A percentile compares a stretch with the other conserved stretches of the same genome.
These are phyloP conservation scores for Oryza nivara DNA, from an alignment of 176 grass and related monocot species.

Conservation along the genomic window DNA sequence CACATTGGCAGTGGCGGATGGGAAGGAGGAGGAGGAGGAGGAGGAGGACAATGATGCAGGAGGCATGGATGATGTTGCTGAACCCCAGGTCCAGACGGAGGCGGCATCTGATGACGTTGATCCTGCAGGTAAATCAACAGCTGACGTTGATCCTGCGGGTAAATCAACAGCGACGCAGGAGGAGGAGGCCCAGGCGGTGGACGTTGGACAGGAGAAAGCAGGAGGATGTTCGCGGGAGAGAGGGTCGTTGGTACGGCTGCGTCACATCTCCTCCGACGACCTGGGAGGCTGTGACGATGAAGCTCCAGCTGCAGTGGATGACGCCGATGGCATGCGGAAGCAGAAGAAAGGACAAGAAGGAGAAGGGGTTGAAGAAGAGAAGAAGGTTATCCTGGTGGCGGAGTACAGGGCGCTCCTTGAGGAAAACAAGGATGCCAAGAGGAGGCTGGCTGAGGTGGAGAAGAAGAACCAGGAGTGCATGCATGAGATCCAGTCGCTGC, in stretches of 20 bases:
- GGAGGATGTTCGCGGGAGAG: conserved; percentile 34
- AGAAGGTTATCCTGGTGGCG: conserved; percentile 52
- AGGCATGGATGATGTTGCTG: background rate
- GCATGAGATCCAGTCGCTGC: conserved; percentile 64
- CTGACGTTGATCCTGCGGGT: no score
- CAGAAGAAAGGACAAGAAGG: conserved; percentile 27
- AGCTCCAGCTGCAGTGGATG: background rate
- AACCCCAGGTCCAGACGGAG: no score
- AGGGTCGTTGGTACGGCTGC: conserved; percentile 36
- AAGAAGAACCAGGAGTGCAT: conserved; percentile 68
- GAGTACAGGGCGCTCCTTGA: conserved; percentile 67
- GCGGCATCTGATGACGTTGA: no score
- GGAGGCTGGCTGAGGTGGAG: conserved; percentile 59
- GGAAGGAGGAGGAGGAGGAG: no score
- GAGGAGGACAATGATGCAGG: background rate
- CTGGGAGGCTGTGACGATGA: background rate
- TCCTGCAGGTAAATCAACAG: no score
- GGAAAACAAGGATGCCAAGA: conserved; percentile 70
- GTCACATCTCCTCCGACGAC: conserved; percentile 39
- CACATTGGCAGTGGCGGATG: background rate
- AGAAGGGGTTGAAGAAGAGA: conserved; percentile 47
- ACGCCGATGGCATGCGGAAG: conserved; percentile 14
- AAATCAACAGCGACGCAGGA: background rate
- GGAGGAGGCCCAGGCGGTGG: no score
- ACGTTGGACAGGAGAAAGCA: conserved; percentile 27